Percentiles rank a stretch among this genome's conserved stretches.
These are phyloP conservation scores for Passiflora organensis DNA, from an alignment of 345 rosid species.

Conservation along the genomic window DNA sequence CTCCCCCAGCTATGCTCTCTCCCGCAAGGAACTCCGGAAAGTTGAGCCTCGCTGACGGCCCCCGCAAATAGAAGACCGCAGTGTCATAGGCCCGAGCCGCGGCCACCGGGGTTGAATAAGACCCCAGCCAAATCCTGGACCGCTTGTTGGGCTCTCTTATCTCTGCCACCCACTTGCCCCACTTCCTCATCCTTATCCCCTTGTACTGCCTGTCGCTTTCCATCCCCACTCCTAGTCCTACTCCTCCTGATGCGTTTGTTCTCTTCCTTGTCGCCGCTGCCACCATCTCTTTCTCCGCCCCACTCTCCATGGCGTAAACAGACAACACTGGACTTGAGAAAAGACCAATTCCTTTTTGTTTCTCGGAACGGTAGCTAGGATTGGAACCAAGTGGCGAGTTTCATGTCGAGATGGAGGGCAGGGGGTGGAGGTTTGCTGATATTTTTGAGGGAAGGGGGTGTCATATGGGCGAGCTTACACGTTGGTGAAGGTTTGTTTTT, in stretches of 20 bases:
- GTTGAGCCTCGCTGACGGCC: constrained; percentile 89
- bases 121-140: constrained; percentile 94
- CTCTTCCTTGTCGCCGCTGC: constrained; percentile 29
- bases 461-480: constrained; percentile 36
- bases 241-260: constrained; percentile 6
- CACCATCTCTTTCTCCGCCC: constrained; percentile 12
- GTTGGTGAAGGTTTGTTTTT: constrained; percentile 10
- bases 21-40: constrained; percentile 74
- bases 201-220: constrained; percentile 59
- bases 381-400: background rate
- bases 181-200: constrained; percentile 99
- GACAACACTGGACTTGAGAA: too few species aligned
- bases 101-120: constrained; percentile 85
- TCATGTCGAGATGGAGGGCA: background rate
- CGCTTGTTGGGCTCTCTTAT: constrained; percentile 93
- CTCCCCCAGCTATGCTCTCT: constrained; percentile 35
- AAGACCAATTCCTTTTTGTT: background rate
- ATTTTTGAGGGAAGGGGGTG: constrained; percentile 5
- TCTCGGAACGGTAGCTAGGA: background rate
- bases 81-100: constrained; percentile 98
- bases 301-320: constrained; percentile 10
- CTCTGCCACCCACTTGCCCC: constrained; percentile 99
- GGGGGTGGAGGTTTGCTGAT: constrained; percentile 3
- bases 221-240: constrained; percentile 7
- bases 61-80: constrained; percentile 84